Percentiles rank a stretch among this genome's conserved stretches.
These are phyloP conservation scores for Arabis alpina DNA, from an alignment of 345 rosid species.

Conservation along the genomic window DNA sequence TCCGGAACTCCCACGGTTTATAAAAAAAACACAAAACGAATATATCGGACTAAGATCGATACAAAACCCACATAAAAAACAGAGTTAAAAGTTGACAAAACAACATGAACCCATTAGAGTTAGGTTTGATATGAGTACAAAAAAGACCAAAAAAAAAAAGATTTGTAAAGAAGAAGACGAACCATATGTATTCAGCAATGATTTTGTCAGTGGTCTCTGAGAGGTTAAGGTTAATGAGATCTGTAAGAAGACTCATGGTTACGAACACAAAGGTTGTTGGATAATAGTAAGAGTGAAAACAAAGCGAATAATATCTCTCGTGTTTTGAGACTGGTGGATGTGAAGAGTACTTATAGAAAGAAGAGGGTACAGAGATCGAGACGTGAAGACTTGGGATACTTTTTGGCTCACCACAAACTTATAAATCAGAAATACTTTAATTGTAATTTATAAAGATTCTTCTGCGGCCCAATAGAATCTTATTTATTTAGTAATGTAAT, in stretches of 20 bases:
- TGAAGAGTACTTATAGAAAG: slow-evolving; percentile 36
- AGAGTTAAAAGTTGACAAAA: not conserved
- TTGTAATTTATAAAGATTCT: slow-evolving; percentile 32
- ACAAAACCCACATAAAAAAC: not conserved
- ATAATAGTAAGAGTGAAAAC: not conserved
- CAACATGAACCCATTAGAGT: slow-evolving; percentile 17
- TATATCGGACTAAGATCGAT: not conserved
- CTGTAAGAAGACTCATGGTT: slow-evolving; percentile 67
- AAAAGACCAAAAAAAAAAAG: too few species aligned
- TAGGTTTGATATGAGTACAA: not conserved
- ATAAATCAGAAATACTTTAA: not conserved
- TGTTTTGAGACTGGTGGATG: slow-evolving; percentile 32
- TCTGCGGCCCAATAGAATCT: slow-evolving; percentile 36
- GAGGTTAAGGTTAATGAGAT: slow-evolving; percentile 84
- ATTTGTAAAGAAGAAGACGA: slow-evolving; percentile 27
- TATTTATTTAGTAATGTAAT: too few species aligned
- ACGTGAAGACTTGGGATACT: slow-evolving; percentile 30
- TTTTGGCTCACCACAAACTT: slow-evolving; percentile 26
- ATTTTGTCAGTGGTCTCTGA: slow-evolving; percentile 71
- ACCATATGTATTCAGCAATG: slow-evolving; percentile 97
- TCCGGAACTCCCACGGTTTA: too few species aligned
- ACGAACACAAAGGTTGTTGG: slow-evolving; percentile 5
- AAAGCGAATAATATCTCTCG: slow-evolving; percentile 21
- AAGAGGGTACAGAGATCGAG: slow-evolving; percentile 23
- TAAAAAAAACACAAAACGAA: too few species aligned